Evolutionary conservation across 2,329 filamentous ascomycete species (phyloP), one percentile per base, ranked within the genome.

Genomic region (Torrubiella hemipterigena): DNA sequence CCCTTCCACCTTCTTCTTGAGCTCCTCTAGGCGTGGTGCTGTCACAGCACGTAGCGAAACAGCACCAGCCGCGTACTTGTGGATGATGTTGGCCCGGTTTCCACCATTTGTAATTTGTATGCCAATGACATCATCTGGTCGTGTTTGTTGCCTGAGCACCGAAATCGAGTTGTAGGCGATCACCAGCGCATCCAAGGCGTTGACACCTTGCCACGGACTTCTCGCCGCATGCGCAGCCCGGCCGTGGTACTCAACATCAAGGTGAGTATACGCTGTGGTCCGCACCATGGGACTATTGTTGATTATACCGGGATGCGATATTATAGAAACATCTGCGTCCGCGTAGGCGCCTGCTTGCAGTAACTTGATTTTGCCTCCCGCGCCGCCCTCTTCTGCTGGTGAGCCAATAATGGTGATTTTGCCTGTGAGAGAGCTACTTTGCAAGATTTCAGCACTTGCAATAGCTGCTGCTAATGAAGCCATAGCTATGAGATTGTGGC

Each of bases 181-280:
- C 3, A 75, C 54, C 15, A 72, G 43, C 1, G 69, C 70, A 40
- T 77, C 72, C 0, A 75, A 58, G 0, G 72, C 71, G 42, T 77
- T 76, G 40, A 68, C 58, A 0, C 72, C 72, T 5, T 69, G 55
- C 69, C 69, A 75, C 0, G 70, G 72, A n/a, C 55, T 63, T 4
- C 63, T 62, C 1, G 65, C 69, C 0, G 69, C 70, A 39, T 76
- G 71, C 0, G 72, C 68, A 33, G 63, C 64, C 30, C 59, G 60
- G 2, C 72, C 73, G 2, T 59, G 58, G 38, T 69, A 75, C 12
- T 64, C 62, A 1, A 65, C 67, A 14, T 56, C 58, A 38, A 73
- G 58, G 25, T 55, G 51, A 8, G 51, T 46, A 41, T 65, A 71
- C 4, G 69, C 68, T 7, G 65, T 60, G 1, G 69, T 73, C 3